These are phyloP conservation scores for Sphenostylis stenocarpa DNA, from an alignment of 306 rosid species.

Conservation along the genomic window DNA sequence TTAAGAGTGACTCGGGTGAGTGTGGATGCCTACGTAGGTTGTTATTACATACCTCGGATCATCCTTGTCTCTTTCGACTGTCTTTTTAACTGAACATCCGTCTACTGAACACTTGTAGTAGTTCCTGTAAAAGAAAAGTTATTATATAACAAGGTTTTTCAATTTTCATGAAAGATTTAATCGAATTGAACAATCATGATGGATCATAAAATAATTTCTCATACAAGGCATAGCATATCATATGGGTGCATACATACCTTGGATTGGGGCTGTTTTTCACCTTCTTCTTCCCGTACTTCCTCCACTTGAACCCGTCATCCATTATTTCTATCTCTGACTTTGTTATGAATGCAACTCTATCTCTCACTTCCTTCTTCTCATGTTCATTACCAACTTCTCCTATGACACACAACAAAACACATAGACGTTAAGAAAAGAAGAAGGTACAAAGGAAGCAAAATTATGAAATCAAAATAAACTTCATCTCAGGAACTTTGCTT, in stretches of 20 bases:
- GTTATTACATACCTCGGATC: slow-evolving; percentile 78
- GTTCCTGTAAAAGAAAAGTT: slow-evolving; percentile 52
- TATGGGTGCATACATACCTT: slow-evolving; percentile 42
- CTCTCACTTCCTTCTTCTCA: slow-evolving; percentile 43
- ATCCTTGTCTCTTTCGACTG: slow-evolving; percentile 77
- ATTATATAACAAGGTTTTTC: too few relatives aligned
- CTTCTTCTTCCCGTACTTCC: slow-evolving; percentile 93
- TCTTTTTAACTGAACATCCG: slow-evolving; percentile 84
- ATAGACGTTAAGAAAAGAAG: background rate
- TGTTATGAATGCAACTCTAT: slow-evolving; percentile 70
- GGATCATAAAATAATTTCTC: background rate
- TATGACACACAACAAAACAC: slow-evolving; percentile 4
- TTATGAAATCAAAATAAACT: background rate
- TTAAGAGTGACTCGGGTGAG: slow-evolving; percentile 42
- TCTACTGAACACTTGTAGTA: slow-evolving; percentile 79
- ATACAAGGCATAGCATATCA: background rate
- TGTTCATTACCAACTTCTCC: slow-evolving; percentile 36
- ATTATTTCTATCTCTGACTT: slow-evolving; percentile 73
- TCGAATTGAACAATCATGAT: background rate
- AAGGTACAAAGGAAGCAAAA: background rate
- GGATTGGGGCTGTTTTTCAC: slow-evolving; percentile 94
- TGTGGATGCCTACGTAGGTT: slow-evolving; percentile 83
- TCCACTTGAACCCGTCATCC: slow-evolving; percentile 90
- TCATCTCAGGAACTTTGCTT: slow-evolving; percentile 32
- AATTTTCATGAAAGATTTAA: too few relatives aligned